Evolutionary conservation across 1,284 basidiomycete genomes (phyloP).

Genomic region (Heterobasidion occidentale): DNA sequence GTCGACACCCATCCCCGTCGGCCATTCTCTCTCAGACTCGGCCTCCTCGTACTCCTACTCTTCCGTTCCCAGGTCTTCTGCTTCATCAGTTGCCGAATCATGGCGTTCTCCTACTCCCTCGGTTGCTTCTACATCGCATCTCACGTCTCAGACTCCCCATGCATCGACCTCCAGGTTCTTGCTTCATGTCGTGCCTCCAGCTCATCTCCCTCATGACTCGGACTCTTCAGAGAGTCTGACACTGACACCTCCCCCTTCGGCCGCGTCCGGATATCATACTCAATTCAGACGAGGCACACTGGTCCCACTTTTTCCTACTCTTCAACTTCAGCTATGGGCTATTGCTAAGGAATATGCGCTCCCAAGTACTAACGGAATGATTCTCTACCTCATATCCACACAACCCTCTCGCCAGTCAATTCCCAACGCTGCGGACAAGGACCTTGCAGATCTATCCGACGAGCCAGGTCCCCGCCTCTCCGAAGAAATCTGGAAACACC

Average conservation of each 20-base stretch:
- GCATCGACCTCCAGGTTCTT: constrained; percentile 49
- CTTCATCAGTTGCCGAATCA: constrained; percentile 30
- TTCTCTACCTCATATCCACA: constrained; percentile 64
- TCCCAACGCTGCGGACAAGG: constrained; percentile 6
- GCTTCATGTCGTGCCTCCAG: constrained; percentile 70
- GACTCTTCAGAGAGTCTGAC: constrained; percentile 33
- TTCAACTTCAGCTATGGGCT: constrained; percentile 66
- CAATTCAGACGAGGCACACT: constrained; percentile 73
- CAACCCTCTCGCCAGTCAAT: constrained; percentile 15
- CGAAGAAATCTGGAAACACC: constrained; percentile 76
- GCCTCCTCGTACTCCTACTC: constrained; percentile 23
- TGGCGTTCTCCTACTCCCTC: constrained; percentile 52
- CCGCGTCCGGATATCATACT: constrained; percentile 65
- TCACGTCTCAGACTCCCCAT: constrained; percentile 36
- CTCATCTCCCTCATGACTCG: constrained; percentile 53
- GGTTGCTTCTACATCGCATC: constrained; percentile 22
- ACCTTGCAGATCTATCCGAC: constrained; percentile 21
- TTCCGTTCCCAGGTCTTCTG: constrained; percentile 26
- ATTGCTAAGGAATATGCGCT: constrained; percentile 85
- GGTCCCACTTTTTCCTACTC: constrained; percentile 62
- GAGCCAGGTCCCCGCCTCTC: constrained; percentile 72
- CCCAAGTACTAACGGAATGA: constrained; percentile 69
- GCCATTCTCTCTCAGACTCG: constrained; percentile 22
- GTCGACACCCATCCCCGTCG: constrained; percentile 48
- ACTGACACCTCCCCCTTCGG: constrained; percentile 40